Evolutionary conservation across 169 alveolate genomes (phyloP).

Genomic region (Eimeria acervulina): DNA sequence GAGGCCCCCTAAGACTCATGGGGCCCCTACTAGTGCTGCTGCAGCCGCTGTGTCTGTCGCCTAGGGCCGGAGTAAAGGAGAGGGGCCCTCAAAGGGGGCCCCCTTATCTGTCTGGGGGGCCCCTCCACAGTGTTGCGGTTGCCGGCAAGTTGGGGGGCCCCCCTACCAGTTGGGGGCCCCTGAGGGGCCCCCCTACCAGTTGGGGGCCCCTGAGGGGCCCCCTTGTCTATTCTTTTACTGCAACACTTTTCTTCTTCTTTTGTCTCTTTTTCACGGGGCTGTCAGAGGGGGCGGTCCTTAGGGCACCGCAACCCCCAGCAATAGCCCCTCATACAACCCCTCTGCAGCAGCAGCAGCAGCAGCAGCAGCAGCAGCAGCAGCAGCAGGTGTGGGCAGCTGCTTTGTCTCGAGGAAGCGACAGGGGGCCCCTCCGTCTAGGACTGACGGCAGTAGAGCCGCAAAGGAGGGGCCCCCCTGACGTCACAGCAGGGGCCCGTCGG

Average conservation of each 20-base stretch:
- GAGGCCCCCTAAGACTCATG: not conserved
- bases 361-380: constrained; percentile 57
- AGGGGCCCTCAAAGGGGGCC: constrained; percentile 22
- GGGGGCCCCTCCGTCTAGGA: not conserved
- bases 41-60: not conserved
- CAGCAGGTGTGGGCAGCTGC: not conserved
- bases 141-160: not conserved
- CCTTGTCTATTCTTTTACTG: not conserved
- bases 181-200: not conserved
- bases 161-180: not conserved
- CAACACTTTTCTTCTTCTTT: not conserved
- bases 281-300: not conserved
- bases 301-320: not conserved
- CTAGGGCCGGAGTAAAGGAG: too few relatives aligned
- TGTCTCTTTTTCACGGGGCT: not conserved
- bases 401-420: not conserved
- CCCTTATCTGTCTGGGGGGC: not conserved
- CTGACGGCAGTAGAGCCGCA: not conserved
- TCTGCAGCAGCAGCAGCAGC: not conserved
- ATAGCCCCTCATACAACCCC: not conserved
- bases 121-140: not conserved
- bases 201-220: not conserved
- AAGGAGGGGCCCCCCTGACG: not conserved
- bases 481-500: not conserved
- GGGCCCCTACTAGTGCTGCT: not conserved